Evolutionary conservation across 768 basidiomycete species (phyloP), one percentile per base, ranked within the genome.

Genomic region (Calocera viscosa): DNA sequence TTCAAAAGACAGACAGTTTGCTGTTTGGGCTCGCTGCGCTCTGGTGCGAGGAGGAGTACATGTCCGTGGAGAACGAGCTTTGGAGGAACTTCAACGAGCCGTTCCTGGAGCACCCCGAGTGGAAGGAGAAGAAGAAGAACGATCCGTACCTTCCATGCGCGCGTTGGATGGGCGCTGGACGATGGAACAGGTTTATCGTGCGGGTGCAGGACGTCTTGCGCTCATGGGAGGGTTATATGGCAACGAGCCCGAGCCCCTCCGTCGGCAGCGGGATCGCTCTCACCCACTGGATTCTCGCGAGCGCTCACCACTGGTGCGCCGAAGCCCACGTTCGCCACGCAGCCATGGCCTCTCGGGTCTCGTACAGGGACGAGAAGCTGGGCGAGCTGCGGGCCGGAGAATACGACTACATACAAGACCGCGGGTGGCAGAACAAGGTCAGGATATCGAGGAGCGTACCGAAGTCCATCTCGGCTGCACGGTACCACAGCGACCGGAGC

Each of bases 201-300:
- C 53, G 53, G 26, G 53, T 19, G 26, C 53, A 60, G 53, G 53
- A 60, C 14, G 53, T 60, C 14, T 26, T 28, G 11, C 53, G 53
- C 7, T 10, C 26, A 2, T 60, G 53, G 53, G 53, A 60, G 30
- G 14, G 10, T 10, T 60, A 60, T 19, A 19, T 26, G 2, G 24
- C 53, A 19, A 16, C 2, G 14, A 28, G 53, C 53, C 5, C 14
- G 14, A 60, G 53, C 53, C 24, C 24, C 14, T 16, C 10, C 53
- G 10, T 60, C 53, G 16, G 2, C 53, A 60, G 53, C 53, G 53
- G 26, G 7, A 30, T 60, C 53, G 53, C 53, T 2, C 53, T 60
- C 10, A 60, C 53, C 53, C 53, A 60, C 26, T 60, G 53, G 53
- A 60, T 60, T 26, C 53, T 60, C 24, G 53, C 53, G 53, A 60